Evolutionary conservation across 148 eudicot species (phyloP).

Genomic region (Nepenthes gracilis): DNA sequence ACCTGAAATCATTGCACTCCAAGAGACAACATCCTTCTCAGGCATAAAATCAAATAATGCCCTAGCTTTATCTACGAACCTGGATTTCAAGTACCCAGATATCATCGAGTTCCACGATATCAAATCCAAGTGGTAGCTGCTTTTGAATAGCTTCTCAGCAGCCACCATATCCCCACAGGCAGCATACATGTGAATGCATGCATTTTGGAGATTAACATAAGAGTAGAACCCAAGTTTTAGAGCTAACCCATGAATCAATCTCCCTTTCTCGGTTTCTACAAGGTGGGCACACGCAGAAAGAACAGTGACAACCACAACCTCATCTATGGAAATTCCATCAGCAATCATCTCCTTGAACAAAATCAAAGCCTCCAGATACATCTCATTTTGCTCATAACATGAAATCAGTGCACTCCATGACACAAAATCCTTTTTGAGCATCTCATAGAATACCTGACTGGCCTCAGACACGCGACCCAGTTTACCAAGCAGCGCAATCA

Average conservation of each 20-base stretch:
- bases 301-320: constrained; percentile 46
- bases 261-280: constrained; percentile 23
- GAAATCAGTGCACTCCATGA: constrained; percentile 72
- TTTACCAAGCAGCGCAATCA: constrained; percentile 54
- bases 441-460: constrained; percentile 24
- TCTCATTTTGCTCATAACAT: constrained; percentile 52
- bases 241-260: constrained; percentile 38
- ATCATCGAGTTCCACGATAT: constrained; percentile 61
- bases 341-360: constrained; percentile 35
- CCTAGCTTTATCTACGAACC: constrained; percentile 32
- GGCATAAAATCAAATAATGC: constrained; percentile 51
- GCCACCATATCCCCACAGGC: constrained; percentile 38
- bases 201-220: constrained; percentile 65
- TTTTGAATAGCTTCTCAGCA: constrained; percentile 40
- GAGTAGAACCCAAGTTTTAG: constrained; percentile 34
- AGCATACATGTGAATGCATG: constrained; percentile 64
- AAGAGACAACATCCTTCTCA: constrained; percentile 59
- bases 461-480: constrained; percentile 47
- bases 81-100: constrained; percentile 53
- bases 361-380: constrained; percentile 40
- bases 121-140: constrained; percentile 34
- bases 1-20: constrained; percentile 75
- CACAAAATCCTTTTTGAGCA: constrained; percentile 49
- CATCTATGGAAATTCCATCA: constrained; percentile 31
- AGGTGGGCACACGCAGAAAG: constrained; percentile 54